These are phyloP conservation scores for Dothidotthia symphoricarpi DNA, from an alignment of 2,329 filamentous ascomycete genomes.

Conservation along the genomic window DNA sequence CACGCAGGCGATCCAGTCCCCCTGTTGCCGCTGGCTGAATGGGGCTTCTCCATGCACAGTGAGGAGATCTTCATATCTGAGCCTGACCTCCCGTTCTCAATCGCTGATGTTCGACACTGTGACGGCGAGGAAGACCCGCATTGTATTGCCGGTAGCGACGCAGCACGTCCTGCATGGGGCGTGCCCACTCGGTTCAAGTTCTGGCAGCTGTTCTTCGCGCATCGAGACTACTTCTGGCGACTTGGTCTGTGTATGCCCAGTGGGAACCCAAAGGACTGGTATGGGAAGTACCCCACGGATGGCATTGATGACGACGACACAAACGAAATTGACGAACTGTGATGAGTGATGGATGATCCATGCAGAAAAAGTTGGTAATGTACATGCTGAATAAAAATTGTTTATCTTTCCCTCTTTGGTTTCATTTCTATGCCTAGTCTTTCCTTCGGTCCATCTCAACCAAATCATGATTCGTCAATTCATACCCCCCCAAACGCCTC, in stretches of 20 bases:
- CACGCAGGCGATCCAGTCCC: constrained; percentile 87
- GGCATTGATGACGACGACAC: constrained; percentile 14
- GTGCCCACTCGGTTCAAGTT: constrained; percentile 64
- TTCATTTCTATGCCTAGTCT: too few species aligned
- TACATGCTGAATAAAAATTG: too few species aligned
- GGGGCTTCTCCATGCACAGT: constrained; percentile 81
- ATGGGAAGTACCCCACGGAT: constrained; percentile 43
- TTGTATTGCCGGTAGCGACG: constrained; percentile 65
- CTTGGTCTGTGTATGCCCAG: constrained; percentile 85
- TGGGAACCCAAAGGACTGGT: constrained; percentile 69
- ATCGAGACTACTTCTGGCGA: constrained; percentile 96
- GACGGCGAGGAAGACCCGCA: constrained; percentile 65
- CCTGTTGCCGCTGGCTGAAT: constrained; percentile 78
- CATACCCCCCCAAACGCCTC: background rate
- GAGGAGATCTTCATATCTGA: constrained; percentile 87
- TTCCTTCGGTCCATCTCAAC: too few species aligned
- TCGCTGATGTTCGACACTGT: constrained; percentile 70
- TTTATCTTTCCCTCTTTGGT: too few species aligned
- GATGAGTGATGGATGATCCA: background rate
- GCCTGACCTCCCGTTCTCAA: constrained; percentile 63
- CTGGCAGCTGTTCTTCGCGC: constrained; percentile 92
- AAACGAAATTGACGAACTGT: constrained; percentile 20
- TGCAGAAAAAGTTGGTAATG: too few species aligned
- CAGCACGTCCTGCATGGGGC: constrained; percentile 28
- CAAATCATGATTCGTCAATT: too few species aligned